Evolutionary conservation across 441 rosid species (phyloP), one percentile per base, ranked within the genome.

Genomic region (Erodium texanum): DNA sequence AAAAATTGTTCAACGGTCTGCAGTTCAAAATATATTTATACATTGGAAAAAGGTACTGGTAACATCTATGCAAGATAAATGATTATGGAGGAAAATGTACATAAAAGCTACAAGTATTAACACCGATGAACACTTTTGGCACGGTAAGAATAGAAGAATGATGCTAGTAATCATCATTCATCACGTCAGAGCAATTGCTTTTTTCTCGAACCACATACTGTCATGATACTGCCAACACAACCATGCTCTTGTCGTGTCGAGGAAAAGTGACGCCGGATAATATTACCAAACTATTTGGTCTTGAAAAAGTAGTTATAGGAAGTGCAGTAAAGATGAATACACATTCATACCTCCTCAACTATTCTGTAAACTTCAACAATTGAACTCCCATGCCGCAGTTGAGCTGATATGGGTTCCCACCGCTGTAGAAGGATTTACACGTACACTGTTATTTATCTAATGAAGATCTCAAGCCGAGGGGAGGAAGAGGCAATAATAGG

Each of bases 1-100:
- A 95, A 89, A 81, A 95, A 92, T 24, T 95, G 98, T 83, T 95
- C 98, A 59, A 95, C 95, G 15, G 99, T 92, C 99, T 94, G 96
- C 85, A 82, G 36, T 72, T 77, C 78, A 75, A 73, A 83, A 23
- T 14, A 61, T 24, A 23, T 24, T 3, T 1, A 23, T 59, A 3
- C 64, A 82, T 61, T 48, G 74, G 74, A 45, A 67, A 70, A 29
- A 52, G 36, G 36, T 50, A 24, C 32, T 7, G 34, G 38, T 36
- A 68, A 62, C 24, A 52, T 32, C 12, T 36, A 68, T 64, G 19
- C 41, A 23, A 66, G 70, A 45, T 45, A 59, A 36, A 6, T 29
- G 32, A 61, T 61, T 24, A 15, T 16, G 29, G 56, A 4, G 70
- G 23, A 67, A 67, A 19, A 11, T 59, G 34, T n/a, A 36, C 41